These are phyloP conservation scores for Cornus suecica DNA, from an alignment of 148 eudicot species.

Conservation along the genomic window DNA sequence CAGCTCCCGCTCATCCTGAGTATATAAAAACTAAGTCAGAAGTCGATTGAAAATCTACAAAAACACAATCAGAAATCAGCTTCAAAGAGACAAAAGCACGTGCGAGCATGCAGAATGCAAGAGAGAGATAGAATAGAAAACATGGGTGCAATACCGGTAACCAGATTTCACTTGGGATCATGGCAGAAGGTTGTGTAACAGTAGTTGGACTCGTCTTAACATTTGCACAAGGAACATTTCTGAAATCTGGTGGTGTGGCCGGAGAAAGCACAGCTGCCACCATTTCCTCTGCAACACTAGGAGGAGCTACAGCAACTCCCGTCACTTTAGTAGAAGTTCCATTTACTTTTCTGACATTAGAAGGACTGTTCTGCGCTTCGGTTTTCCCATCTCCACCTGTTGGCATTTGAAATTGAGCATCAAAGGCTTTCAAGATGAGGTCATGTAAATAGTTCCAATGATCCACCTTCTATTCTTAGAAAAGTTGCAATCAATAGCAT, in stretches of 20 bases:
- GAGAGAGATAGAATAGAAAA: not conserved
- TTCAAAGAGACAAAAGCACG: not conserved
- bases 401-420: not conserved
- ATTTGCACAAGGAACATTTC: constrained; percentile 37
- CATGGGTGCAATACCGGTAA: constrained; percentile 47
- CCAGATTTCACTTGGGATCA: constrained; percentile 67
- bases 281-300: constrained; percentile 34
- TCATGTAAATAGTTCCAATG: not conserved
- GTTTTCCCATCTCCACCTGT: constrained; percentile 44
- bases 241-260: constrained; percentile 47
- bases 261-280: constrained; percentile 22
- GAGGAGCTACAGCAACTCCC: constrained; percentile 42
- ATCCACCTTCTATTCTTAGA: not conserved
- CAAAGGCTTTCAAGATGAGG: not conserved
- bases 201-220: constrained; percentile 34
- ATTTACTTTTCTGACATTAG: constrained; percentile 19
- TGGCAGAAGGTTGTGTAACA: constrained; percentile 34
- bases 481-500: not conserved
- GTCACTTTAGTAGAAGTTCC: constrained; percentile 38
- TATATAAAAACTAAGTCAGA: too few relatives aligned
- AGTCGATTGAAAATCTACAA: too few relatives aligned
- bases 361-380: constrained; percentile 32
- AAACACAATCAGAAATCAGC: not conserved
- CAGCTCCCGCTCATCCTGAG: constrained; percentile 77
- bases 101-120: not conserved